phyloP scores from a whole-genome alignment of 768 basidiomycete species.

The Kwoniella sp. region DNA sequence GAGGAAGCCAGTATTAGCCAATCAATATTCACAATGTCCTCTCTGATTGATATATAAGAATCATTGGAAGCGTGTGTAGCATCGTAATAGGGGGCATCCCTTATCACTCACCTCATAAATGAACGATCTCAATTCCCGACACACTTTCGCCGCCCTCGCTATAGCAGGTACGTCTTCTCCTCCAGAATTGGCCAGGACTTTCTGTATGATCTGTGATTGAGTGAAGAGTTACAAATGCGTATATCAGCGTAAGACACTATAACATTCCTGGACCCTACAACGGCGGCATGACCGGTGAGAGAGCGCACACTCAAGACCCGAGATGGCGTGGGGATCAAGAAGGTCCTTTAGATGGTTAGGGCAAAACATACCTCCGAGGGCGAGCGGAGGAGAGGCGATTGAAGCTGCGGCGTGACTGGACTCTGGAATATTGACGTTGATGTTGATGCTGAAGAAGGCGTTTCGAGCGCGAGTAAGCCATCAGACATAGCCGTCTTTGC shows the following conservation, averaged over 20 bases:
- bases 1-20: neutral
- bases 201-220: conserved; percentile 41
- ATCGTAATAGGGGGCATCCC: too few species aligned
- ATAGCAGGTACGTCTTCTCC: conserved; percentile 27
- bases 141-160: conserved; percentile 38
- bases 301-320: too few species aligned
- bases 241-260: neutral
- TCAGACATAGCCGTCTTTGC: neutral
- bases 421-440: neutral
- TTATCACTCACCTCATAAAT: conserved; percentile 50
- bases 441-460: neutral
- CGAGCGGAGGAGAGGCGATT: conserved; percentile 27
- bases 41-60: too few species aligned
- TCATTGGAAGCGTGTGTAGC: too few species aligned
- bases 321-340: too few species aligned
- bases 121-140: conserved; percentile 38
- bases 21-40: neutral
- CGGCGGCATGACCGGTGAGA: too few species aligned
- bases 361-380: conserved; percentile 40
- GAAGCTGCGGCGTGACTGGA: conserved; percentile 17
- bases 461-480: neutral
- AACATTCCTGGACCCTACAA: too few species aligned
- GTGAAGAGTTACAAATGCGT: neutral
- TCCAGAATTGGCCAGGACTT: conserved; percentile 36
- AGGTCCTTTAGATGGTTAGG: too few species aligned